phyloP scores from a whole-genome alignment of 306 rosid genomes.

The Vicia sativa region DNA sequence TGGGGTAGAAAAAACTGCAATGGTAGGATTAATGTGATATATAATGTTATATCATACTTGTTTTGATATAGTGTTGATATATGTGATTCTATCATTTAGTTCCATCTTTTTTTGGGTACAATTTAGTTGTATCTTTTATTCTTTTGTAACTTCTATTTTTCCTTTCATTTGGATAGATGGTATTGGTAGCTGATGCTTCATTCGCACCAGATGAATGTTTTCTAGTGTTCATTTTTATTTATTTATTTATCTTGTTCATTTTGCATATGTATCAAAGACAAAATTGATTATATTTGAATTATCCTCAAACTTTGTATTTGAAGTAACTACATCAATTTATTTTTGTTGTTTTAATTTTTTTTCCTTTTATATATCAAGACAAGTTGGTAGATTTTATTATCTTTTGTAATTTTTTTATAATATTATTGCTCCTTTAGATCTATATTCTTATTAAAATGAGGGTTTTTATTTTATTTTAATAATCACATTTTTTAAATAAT shows the following conservation, averaged over 20 bases:
- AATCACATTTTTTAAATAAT: no score
- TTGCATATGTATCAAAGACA: neutral
- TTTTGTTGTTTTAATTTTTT: no score
- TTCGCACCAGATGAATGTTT: constrained; percentile 9
- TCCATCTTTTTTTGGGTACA: no score
- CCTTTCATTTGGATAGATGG: constrained; percentile 28
- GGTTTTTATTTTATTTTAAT: no score
- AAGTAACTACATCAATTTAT: no score
- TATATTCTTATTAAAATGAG: no score
- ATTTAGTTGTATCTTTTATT: neutral
- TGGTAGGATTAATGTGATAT: constrained; percentile 41
- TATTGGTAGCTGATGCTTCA: neutral
- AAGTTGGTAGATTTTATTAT: no score
- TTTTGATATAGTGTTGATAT: constrained; percentile 32
- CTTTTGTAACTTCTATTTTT: neutral
- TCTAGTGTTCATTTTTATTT: neutral
- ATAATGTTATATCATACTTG: constrained; percentile 25
- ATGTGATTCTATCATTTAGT: neutral
- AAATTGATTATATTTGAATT: neutral
- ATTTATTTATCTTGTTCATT: neutral
- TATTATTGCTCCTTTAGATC: no score
- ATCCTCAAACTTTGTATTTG: neutral
- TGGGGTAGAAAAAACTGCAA: constrained; percentile 9
- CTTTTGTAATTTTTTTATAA: no score
- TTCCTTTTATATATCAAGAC: no score